Evolutionary conservation across 352 stramenopile genomes (phyloP).

Genomic region (Phytophthora pistaciae): DNA sequence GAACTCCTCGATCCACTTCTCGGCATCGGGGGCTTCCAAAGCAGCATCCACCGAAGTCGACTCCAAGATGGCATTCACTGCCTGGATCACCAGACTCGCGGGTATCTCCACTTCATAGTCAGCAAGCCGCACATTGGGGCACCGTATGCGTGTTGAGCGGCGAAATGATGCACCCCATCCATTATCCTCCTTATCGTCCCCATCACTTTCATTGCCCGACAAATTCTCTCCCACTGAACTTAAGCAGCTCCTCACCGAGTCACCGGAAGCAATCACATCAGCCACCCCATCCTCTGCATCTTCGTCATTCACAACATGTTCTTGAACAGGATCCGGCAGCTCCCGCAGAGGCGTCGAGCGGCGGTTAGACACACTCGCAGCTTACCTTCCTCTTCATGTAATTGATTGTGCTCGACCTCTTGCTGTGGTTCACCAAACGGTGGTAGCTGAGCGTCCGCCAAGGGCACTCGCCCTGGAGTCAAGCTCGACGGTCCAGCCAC

Average conservation of each 20-base stretch:
- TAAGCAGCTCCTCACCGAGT: background rate
- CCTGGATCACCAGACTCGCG: background rate
- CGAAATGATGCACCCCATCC: background rate
- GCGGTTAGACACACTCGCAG: background rate
- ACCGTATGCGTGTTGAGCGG: background rate
- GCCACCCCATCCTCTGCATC: background rate
- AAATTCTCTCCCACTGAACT: background rate
- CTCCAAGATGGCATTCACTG: background rate
- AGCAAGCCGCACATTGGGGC: background rate
- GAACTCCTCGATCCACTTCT: background rate
- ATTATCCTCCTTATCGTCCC: background rate
- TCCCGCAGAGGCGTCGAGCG: background rate
- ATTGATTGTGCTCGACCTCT: background rate
- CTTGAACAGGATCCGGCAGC: background rate
- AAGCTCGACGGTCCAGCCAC: background rate
- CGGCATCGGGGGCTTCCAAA: background rate
- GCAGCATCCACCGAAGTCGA: background rate
- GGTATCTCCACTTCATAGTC: background rate
- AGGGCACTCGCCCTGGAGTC: background rate
- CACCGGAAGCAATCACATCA: background rate
- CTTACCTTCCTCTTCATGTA: background rate
- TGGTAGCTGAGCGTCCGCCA: background rate
- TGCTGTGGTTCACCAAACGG: background rate
- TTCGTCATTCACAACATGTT: background rate
- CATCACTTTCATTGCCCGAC: background rate